Evolutionary conservation across 2,329 filamentous ascomycete species (phyloP), one percentile per base, ranked within the genome.

Genomic region (Chaetomiaceae sp.): DNA sequence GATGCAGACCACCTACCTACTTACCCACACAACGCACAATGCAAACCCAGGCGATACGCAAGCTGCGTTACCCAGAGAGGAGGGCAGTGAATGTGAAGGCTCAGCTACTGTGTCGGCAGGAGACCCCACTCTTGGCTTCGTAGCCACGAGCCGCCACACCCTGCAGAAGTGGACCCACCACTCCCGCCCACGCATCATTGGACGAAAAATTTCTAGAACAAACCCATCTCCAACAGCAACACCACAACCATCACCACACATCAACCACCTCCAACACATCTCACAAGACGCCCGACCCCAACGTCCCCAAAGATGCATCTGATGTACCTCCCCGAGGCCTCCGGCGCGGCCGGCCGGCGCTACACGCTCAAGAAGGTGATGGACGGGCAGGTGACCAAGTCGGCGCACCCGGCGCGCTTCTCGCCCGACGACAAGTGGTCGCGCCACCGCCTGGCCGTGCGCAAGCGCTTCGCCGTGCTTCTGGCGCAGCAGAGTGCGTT

Each of bases 401-500:
- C 86, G 44, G 93, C 93, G 47, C 91, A 97, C 73, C 91, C 93
- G 38, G 93, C 93, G 35, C 80, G 93, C 58, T 98, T 97, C 76
- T 95, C 88, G 38, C 93, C 93, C 54, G 93, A 98, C 71, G 93
- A 98, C 77, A 95, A 96, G 77, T 97, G 94, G 79, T 95, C 89
- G 62, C 86, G 88, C 65, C 91, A 97, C 73, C 83, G 93, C 59
- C 89, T 97, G 40, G 94, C 89, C 17, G 77, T 97, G 62, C 95
- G 96, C 83, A 89, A 87, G 74, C 79, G 93, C 63, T 97, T 95
- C 65, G 84, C 84, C 39, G 76, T 96, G 54, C 80, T 97, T 52
- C 72, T 95, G 66, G 93, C 86, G 44, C 88, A 47, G 32, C 27
- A 95, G 76, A 48, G 45, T 47, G 33, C 4, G 39, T 42, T 33